Conservation (phyloP, 768 basidiomycete genomes). For the Kwoniella sp. region DNA sequence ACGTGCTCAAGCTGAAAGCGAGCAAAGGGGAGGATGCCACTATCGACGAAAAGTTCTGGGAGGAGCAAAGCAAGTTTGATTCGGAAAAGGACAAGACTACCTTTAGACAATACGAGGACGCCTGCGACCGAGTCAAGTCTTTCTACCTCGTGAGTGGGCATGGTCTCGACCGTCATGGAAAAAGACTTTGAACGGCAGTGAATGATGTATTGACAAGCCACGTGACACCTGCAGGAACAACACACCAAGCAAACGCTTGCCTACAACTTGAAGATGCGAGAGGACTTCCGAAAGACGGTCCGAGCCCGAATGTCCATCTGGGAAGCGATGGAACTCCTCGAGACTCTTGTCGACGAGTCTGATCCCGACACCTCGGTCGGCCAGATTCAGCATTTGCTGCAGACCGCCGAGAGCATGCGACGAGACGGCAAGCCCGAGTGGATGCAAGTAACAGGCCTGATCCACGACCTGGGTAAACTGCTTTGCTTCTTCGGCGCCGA, state of each 20-base stretch:
- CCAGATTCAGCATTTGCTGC: conserved; percentile 87
- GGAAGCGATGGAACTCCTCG: conserved; percentile 63
- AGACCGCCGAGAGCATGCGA: conserved; percentile 59
- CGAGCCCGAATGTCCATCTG: conserved; percentile 69
- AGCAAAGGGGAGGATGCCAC: not conserved
- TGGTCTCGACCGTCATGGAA: not conserved
- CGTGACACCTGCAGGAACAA: conserved; percentile 57
- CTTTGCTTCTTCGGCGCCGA: conserved; percentile 67
- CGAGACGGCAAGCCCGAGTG: conserved; percentile 56
- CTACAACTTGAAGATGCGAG: conserved; percentile 74
- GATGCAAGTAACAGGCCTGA: conserved; percentile 71
- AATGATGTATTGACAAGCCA: not conserved
- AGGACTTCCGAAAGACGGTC: conserved; percentile 68
- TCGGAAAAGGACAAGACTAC: conserved; percentile 49
- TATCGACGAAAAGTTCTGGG: conserved; percentile 12
- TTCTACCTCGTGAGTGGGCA: conserved; percentile 47
- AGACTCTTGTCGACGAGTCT: conserved; percentile 84
- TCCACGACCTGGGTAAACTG: conserved; percentile 89
- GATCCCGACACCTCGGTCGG: conserved; percentile 68
- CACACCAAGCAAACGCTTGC: conserved; percentile 75
- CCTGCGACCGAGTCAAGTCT: conserved; percentile 52
- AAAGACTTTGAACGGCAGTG: too few species aligned
- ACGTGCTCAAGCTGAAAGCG: conserved; percentile 45
- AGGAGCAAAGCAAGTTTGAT: conserved; percentile 48
- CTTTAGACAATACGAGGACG: conserved; percentile 52